Conservation (phyloP, 169 alveolate species). For the Eimeria nieschulzi region DNA sequence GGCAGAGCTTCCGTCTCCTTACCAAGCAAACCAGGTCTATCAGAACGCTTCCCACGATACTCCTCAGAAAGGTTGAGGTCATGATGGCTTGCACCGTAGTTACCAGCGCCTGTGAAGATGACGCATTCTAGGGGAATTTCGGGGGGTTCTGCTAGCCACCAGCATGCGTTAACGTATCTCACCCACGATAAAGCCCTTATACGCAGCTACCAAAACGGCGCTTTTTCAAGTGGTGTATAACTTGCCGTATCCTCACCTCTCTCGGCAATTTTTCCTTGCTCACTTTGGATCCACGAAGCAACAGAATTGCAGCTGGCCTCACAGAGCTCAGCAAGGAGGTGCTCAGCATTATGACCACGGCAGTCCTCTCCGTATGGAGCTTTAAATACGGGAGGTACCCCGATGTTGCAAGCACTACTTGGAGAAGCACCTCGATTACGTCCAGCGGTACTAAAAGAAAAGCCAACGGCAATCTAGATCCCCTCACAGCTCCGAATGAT, state of each 20-base stretch:
- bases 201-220: not conserved
- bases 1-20: slow-evolving; percentile 41
- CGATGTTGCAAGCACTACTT: slow-evolving; percentile 32
- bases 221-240: not conserved
- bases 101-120: slow-evolving; percentile 3
- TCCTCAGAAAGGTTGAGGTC: slow-evolving; percentile 37
- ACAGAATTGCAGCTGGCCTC: slow-evolving; percentile 11
- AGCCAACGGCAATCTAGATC: too few species aligned
- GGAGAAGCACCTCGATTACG: slow-evolving; percentile 28
- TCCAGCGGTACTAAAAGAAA: slow-evolving; percentile 15
- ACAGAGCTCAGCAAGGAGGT: slow-evolving; percentile 41
- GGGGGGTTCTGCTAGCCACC: not conserved
- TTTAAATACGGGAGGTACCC: slow-evolving; percentile 29
- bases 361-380: slow-evolving; percentile 39
- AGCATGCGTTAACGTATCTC: too few species aligned
- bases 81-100: slow-evolving; percentile 18
- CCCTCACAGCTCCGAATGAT: too few species aligned
- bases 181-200: not conserved
- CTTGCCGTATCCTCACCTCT: not conserved
- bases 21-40: slow-evolving; percentile 46
- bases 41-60: slow-evolving; percentile 54
- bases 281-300: not conserved
- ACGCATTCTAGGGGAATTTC: not conserved
- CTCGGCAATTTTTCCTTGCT: not conserved
- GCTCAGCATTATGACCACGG: slow-evolving; percentile 11